Evolutionary conservation across 805 yeast species (phyloP).

Genomic region (Sporopachydermia lactativora): DNA sequence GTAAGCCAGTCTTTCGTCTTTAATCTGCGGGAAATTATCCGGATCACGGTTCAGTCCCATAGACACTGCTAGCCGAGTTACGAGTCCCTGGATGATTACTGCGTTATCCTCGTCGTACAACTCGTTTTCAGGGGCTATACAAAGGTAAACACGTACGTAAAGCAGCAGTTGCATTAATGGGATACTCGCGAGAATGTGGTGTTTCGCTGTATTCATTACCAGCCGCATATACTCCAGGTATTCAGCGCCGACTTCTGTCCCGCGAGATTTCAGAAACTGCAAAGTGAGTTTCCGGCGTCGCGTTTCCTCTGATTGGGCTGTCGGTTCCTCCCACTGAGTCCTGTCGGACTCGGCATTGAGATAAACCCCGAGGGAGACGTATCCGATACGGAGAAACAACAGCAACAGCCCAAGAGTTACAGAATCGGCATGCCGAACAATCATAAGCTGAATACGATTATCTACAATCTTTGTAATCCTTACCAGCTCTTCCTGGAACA

Average conservation of each 20-base stretch:
- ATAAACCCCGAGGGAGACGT: background rate
- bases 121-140: slow-evolving; percentile 2
- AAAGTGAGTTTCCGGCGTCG: background rate
- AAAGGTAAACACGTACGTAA: background rate
- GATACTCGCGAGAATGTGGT: background rate
- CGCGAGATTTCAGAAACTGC: background rate
- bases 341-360: background rate
- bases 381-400: background rate
- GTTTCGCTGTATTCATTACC: background rate
- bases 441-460: background rate
- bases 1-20: slow-evolving; percentile 2
- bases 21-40: slow-evolving; percentile 3
- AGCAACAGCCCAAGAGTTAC: slow-evolving; percentile 1
- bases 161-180: slow-evolving; percentile 1
- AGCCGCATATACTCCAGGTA: background rate
- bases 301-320: background rate
- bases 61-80: background rate
- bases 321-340: background rate
- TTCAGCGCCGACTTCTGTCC: slow-evolving; percentile 2
- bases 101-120: slow-evolving; percentile 1
- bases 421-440: background rate
- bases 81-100: slow-evolving; percentile 2
- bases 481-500: background rate
- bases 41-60: slow-evolving; percentile 2
- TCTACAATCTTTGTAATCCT: background rate